Evolutionary conservation across 2,329 filamentous ascomycete species (phyloP).

Genomic region (Xylaria digitata): DNA sequence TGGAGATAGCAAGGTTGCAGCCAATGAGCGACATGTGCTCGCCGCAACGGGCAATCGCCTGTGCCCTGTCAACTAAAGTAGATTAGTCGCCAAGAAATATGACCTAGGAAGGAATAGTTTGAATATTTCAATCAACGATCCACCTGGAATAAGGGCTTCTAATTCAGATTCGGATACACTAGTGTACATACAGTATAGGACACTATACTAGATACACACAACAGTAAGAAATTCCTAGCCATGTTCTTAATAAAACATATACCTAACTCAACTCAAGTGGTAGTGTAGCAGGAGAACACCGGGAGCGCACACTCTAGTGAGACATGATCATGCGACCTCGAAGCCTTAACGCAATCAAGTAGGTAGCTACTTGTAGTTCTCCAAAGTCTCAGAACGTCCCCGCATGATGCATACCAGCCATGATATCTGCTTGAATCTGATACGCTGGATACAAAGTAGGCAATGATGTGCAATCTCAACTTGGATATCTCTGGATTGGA

Average conservation of each 20-base stretch:
- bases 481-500: not conserved
- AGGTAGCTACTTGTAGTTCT: constrained; percentile 7
- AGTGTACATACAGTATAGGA: not conserved
- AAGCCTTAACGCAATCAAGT: not conserved
- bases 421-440: not conserved
- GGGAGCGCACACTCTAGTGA: not conserved
- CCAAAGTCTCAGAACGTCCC: constrained; percentile 8
- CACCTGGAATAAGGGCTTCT: no score
- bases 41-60: constrained; percentile 33
- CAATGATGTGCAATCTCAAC: not conserved
- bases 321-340: not conserved
- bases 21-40: constrained; percentile 29
- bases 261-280: not conserved
- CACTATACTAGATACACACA: not conserved
- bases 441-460: not conserved
- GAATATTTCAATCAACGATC: not conserved
- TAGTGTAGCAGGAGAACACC: not conserved
- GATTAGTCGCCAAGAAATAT: constrained; percentile 7
- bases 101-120: constrained; percentile 7
- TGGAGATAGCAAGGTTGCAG: constrained; percentile 16
- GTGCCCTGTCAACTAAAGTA: constrained; percentile 27
- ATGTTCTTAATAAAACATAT: not conserved
- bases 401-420: not conserved
- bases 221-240: not conserved
- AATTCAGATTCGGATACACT: not conserved